These are phyloP conservation scores for Hylodesmum podocarpum DNA, from an alignment of 306 rosid genomes.

Conservation along the genomic window DNA sequence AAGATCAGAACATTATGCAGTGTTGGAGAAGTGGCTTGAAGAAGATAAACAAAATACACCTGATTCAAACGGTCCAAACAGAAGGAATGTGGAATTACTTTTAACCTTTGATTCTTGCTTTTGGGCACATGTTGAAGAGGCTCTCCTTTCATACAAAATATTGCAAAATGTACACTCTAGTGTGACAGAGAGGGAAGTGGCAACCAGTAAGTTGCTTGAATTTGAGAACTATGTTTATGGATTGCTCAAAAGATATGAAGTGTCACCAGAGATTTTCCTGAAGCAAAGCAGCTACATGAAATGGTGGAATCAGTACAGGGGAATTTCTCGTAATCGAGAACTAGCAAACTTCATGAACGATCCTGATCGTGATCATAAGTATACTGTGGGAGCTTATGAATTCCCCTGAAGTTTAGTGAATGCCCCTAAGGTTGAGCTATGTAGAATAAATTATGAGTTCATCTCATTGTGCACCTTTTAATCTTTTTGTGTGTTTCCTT, in stretches of 20 bases:
- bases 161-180: neutral
- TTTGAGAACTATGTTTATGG: constrained; percentile 54
- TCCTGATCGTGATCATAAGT: neutral
- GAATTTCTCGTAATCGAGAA: neutral
- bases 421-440: neutral
- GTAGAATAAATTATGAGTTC: neutral
- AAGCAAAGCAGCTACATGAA: constrained; percentile 51
- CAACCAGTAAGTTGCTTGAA: neutral
- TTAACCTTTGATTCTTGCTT: constrained; percentile 76
- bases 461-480: neutral
- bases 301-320: constrained; percentile 64
- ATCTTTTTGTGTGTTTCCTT: neutral
- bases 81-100: constrained; percentile 27
- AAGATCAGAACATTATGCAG: constrained; percentile 44
- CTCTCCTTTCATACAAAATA: constrained; percentile 30
- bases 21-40: constrained; percentile 45
- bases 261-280: constrained; percentile 72
- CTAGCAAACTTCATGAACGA: constrained; percentile 43
- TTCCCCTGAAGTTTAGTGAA: constrained; percentile 21
- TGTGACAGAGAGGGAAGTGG: constrained; percentile 5
- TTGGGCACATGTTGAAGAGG: constrained; percentile 76
- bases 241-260: constrained; percentile 36
- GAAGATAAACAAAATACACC: neutral
- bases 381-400: constrained; percentile 30
- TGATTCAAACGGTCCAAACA: neutral